Evolutionary conservation across 805 yeast species (phyloP).

Genomic region (Wickerhamiella slavikovae): DNA sequence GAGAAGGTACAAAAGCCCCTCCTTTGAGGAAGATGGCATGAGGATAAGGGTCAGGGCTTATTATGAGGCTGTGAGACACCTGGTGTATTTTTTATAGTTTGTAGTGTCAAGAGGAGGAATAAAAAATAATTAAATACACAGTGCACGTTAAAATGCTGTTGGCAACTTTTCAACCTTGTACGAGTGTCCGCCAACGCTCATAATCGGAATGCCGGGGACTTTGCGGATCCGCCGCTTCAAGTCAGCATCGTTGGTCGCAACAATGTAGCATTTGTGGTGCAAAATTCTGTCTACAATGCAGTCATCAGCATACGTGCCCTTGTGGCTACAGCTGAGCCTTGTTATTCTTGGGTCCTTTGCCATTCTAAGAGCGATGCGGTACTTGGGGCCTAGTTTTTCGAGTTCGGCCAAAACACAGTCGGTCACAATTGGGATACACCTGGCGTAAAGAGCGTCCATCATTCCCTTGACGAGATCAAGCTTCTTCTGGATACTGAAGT

Average conservation of each 20-base stretch:
- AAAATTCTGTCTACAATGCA: conserved; percentile 82
- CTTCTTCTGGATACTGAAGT: conserved; percentile 89
- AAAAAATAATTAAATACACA: neutral
- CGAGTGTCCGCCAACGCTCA: conserved; percentile 89
- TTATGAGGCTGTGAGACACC: neutral
- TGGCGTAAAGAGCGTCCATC: conserved; percentile 90
- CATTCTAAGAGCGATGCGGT: conserved; percentile 74
- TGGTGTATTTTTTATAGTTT: neutral
- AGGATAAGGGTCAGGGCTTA: no score
- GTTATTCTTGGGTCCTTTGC: conserved; percentile 89
- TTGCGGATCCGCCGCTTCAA: conserved; percentile 83
- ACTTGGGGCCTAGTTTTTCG: conserved; percentile 88
- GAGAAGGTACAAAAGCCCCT: no score
- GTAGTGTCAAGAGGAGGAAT: neutral
- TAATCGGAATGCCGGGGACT: conserved; percentile 89
- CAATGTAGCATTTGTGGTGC: conserved; percentile 92
- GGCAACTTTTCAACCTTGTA: conserved; percentile 91
- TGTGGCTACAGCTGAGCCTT: conserved; percentile 73
- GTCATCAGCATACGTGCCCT: conserved; percentile 97
- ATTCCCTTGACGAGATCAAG: conserved; percentile 87
- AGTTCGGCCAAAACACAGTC: conserved; percentile 97
- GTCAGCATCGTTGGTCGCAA: conserved; percentile 94
- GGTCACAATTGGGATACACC: conserved; percentile 86
- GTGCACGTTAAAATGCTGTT: conserved; percentile 31
- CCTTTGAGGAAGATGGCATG: no score